phyloP scores from a whole-genome alignment of 2,329 filamentous ascomycete species.

The Fusarium penzigii region DNA sequence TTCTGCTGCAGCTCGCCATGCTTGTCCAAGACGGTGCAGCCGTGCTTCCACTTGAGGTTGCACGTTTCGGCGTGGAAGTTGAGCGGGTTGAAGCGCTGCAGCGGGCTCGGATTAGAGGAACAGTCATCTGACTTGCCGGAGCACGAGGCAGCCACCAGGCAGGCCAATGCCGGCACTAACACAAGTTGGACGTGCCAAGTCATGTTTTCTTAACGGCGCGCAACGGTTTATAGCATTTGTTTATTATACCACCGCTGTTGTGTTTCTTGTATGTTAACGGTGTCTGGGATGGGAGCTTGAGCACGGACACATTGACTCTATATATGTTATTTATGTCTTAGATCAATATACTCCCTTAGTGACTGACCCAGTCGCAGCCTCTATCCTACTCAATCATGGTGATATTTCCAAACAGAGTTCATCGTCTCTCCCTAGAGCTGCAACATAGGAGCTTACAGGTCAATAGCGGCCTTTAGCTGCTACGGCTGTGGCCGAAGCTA shows the following conservation, averaged over 20 bases:
- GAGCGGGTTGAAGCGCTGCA: conserved; percentile 2
- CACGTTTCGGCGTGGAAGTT: conserved; percentile 5
- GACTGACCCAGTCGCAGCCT: not conserved
- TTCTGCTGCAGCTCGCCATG: conserved; percentile 8
- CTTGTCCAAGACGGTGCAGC: not conserved
- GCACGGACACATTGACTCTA: not conserved
- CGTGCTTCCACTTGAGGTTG: conserved; percentile 7
- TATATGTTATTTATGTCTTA: not conserved
- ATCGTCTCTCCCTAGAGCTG: not conserved
- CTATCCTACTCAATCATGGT: not conserved
- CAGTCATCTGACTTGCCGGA: conserved; percentile 7
- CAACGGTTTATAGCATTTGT: not conserved
- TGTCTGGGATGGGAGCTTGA: not conserved
- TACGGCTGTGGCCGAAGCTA: too few species aligned
- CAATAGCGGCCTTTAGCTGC: too few species aligned
- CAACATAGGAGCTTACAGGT: not conserved
- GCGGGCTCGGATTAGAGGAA: conserved; percentile 1
- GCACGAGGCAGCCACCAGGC: conserved; percentile 2
- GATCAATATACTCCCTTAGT: not conserved
- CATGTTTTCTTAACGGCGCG: conserved; percentile 1
- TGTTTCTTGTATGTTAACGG: not conserved
- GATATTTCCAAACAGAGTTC: not conserved
- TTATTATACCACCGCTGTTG: not conserved
- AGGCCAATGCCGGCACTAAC: conserved; percentile 4
- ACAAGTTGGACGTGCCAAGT: conserved; percentile 5